Percentiles rank a stretch among this genome's conserved stretches.
These are phyloP conservation scores for Selenicereus undatus DNA, from an alignment of 148 eudicot species.

Conservation along the genomic window DNA sequence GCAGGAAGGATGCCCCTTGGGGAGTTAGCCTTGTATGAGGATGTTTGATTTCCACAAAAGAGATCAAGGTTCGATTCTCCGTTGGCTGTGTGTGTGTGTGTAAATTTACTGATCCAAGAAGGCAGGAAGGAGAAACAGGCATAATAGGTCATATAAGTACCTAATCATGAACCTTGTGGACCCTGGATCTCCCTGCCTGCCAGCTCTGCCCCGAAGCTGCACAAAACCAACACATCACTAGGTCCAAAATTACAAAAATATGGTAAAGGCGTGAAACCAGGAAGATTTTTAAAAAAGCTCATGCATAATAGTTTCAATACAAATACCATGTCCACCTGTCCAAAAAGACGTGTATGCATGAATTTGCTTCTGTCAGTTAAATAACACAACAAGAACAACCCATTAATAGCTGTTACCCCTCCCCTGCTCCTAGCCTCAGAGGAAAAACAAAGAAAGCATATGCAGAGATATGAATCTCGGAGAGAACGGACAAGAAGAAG, in stretches of 20 bases:
- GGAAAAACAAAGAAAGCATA: background rate
- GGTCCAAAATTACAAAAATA: background rate
- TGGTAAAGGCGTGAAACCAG: background rate
- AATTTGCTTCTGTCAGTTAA: background rate
- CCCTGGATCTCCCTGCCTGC: slow-evolving; percentile 99
- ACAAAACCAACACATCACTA: slow-evolving; percentile 13
- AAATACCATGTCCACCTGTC: background rate
- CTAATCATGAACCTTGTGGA: slow-evolving; percentile 97
- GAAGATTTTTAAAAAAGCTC: slow-evolving; percentile 1
- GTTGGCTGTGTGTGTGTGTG: too few species aligned
- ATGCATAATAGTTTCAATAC: background rate
- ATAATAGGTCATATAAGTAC: slow-evolving; percentile 30
- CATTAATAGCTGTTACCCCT: background rate
- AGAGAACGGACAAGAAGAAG: background rate
- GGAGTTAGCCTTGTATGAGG: too few species aligned
- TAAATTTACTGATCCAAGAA: too few species aligned
- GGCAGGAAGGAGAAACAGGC: background rate
- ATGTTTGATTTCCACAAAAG: too few species aligned
- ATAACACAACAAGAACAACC: background rate
- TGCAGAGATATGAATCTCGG: background rate
- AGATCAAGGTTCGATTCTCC: too few species aligned
- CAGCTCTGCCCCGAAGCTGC: slow-evolving; percentile 99
- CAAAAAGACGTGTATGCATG: background rate
- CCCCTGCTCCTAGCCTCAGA: background rate
- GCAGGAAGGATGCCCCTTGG: too few species aligned